Evolutionary conservation across 2,329 filamentous ascomycete genomes (phyloP), one percentile per base, ranked within the genome.

Genomic region (Trichothecium roseum): DNA sequence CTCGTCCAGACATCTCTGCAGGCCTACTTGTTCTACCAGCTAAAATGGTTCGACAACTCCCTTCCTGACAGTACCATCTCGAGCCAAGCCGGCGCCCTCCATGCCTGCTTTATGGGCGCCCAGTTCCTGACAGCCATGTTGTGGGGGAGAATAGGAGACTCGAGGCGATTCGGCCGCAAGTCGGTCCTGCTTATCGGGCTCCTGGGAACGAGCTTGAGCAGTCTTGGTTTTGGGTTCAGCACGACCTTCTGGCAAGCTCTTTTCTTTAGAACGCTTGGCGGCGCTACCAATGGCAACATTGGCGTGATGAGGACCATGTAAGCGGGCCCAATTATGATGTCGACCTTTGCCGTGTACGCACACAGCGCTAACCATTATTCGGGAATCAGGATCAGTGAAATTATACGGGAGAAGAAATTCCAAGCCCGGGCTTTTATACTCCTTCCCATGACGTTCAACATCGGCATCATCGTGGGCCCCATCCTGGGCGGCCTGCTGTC

Each of bases 11-110:
- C 20, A 6, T 22, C 13, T 35, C 24, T 30, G 10, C 63, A 81
- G 56, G 72, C 81, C 3, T 89, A 89, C 55, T 76, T 89, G 64
- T 89, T 84, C 59, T 89, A 88, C 56, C 83, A 87, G 54, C 69
- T 93, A 13, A 76, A 74, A 47, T 88, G 79, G 34, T 89, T 91
- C 48, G 62, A 70, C 40, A 59, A 63, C 3, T 56, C 45, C 20
- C 57, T 72, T n/a, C 55, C 70, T 0, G 61, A 68, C 45, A 66
- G 81, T 22, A 75, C 69, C 1, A 86, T 91, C 43, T 74, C 84
- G 0, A 66, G 69, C 12, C 84, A 89, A 53, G 81, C 82, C 1
- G 85, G 84, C 32, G 60, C 88, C 7, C 62, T 91, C 18, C 75
- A 83, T 34, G 82, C 79, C 15, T 77, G 77, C 28, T 91, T 91